These are phyloP conservation scores for Podaxis sp. DNA, from an alignment of 768 basidiomycete genomes.

Conservation along the genomic window DNA sequence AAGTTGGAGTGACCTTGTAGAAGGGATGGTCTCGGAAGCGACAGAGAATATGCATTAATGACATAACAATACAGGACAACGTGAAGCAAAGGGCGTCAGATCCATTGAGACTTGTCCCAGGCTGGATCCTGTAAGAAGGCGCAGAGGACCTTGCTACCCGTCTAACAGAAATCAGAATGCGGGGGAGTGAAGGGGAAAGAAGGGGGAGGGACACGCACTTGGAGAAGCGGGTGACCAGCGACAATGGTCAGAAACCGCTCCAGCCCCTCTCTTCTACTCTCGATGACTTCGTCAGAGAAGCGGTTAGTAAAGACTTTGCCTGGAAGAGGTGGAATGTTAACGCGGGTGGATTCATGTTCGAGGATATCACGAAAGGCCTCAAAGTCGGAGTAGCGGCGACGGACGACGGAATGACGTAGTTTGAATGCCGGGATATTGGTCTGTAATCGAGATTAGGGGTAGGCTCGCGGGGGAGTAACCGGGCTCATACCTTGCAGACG, in stretches of 20 bases:
- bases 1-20: not conserved
- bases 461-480: not conserved
- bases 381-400: conserved; percentile 88
- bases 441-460: conserved; percentile 31
- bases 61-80: not conserved
- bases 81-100: conserved; percentile 30
- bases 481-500: conserved; percentile 77
- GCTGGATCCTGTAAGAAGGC: conserved; percentile 93
- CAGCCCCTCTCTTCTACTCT: conserved; percentile 84
- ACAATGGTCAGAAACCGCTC: conserved; percentile 95
- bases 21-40: not conserved
- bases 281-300: conserved; percentile 97
- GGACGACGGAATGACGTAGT: conserved; percentile 83
- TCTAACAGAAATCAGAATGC: conserved; percentile 38
- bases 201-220: conserved; percentile 47
- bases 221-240: conserved; percentile 93
- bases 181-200: not conserved
- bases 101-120: conserved; percentile 84
- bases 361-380: conserved; percentile 98
- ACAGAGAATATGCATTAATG: not conserved
- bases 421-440: conserved; percentile 99
- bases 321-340: conserved; percentile 96
- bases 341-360: conserved; percentile 93
- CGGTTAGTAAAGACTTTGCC: conserved; percentile 98
- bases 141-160: conserved; percentile 94